Evolutionary conservation across 495 filamentous ascomycete genomes (phyloP).

Genomic region (Aspergillus baeticus): DNA sequence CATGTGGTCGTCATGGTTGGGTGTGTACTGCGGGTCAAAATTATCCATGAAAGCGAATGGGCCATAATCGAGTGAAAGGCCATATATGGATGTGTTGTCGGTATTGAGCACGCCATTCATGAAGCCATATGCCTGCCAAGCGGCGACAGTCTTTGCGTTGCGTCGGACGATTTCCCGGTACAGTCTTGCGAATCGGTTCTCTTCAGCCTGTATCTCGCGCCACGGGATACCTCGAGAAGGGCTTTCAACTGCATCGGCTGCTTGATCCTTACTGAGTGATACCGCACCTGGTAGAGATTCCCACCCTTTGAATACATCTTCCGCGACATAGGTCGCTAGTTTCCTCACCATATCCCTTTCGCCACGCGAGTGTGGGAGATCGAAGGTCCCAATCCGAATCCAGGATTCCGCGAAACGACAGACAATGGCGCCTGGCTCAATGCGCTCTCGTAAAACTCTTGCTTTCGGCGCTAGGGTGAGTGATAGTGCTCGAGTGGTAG

Average conservation of each 20-base stretch:
- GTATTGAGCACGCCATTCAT: constrained; percentile 98
- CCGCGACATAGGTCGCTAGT: constrained; percentile 77
- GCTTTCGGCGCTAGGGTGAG: constrained; percentile 71
- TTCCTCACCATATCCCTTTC: constrained; percentile 71
- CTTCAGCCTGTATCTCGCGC: constrained; percentile 57
- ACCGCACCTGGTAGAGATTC: constrained; percentile 65
- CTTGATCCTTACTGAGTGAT: constrained; percentile 25
- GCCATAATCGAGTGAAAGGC: constrained; percentile 88
- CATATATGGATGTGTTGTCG: constrained; percentile 90
- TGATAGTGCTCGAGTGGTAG: constrained; percentile 81
- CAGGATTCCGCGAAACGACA: constrained; percentile 87
- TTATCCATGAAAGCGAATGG: constrained; percentile 96
- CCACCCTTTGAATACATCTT: constrained; percentile 86
- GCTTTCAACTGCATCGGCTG: constrained; percentile 40
- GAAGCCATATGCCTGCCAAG: constrained; percentile 96
- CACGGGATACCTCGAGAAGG: constrained; percentile 50
- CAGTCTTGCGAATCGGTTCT: constrained; percentile 83
- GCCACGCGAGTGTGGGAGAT: constrained; percentile 76
- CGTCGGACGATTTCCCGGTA: constrained; percentile 84
- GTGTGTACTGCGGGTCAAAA: constrained; percentile 92
- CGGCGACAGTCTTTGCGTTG: constrained; percentile 86
- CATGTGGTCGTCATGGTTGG: constrained; percentile 91
- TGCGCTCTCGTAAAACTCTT: constrained; percentile 72
- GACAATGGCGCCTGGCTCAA: constrained; percentile 94
- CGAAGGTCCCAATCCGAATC: constrained; percentile 93